Conservation (phyloP, 345 rosid genomes). For the Durio zibethinus region DNA sequence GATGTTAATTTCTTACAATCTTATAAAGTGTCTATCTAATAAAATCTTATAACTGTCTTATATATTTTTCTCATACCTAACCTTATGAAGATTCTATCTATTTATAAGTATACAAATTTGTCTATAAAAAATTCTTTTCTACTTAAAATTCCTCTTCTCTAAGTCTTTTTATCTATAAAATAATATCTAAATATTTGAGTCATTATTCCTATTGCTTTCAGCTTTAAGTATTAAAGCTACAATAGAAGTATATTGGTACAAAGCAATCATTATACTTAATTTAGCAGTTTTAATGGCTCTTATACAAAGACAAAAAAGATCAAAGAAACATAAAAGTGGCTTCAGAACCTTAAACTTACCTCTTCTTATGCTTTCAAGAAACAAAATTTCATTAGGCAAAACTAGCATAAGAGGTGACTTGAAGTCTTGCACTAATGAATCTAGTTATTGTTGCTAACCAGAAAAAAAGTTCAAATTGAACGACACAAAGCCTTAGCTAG, state of each 20-base stretch:
- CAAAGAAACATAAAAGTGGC: background rate
- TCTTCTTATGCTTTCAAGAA: background rate
- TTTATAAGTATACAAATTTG: too few species aligned
- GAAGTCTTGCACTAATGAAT: constrained; percentile 35
- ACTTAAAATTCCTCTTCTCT: too few species aligned
- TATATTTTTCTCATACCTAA: too few species aligned
- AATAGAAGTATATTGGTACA: background rate
- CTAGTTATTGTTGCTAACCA: constrained; percentile 27
- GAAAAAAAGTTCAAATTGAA: constrained; percentile 78
- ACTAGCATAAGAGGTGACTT: background rate
- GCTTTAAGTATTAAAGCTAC: background rate
- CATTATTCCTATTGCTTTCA: too few species aligned
- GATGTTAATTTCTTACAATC: too few species aligned
- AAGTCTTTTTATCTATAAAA: too few species aligned
- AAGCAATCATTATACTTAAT: background rate
- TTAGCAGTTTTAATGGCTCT: background rate
- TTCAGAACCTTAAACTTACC: background rate
- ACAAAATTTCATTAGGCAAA: too few species aligned
- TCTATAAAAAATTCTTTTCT: too few species aligned
- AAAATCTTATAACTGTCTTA: too few species aligned
- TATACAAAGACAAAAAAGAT: background rate
- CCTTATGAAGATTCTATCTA: too few species aligned
- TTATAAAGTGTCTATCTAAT: too few species aligned
- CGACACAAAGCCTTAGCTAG: constrained; percentile 86
- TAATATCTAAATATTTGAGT: too few species aligned